Evolutionary conservation across 2,329 filamentous ascomycete species (phyloP).

Genomic region (Proliferodiscus dingleyae): DNA sequence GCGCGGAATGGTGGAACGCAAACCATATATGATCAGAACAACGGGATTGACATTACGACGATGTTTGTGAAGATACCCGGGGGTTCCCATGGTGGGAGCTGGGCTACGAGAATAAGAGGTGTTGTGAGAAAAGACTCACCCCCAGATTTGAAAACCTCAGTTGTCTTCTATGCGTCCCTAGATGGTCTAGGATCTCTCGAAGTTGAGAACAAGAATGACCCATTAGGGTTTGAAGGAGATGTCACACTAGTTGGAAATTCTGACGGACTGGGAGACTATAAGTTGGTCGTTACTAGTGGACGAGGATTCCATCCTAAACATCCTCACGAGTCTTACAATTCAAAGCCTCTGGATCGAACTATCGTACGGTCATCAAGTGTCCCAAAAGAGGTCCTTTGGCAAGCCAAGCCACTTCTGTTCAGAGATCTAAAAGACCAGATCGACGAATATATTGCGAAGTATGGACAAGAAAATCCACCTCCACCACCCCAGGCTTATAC

Average conservation of each 20-base stretch:
- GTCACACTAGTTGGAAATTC: constrained; percentile 69
- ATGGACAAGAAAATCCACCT: constrained; percentile 62
- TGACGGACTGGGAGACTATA: constrained; percentile 70
- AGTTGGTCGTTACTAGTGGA: constrained; percentile 70
- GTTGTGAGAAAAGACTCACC: constrained; percentile 66
- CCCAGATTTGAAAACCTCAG: constrained; percentile 63
- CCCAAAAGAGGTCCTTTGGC: constrained; percentile 71
- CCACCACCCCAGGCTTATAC: constrained; percentile 85
- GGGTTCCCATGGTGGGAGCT: constrained; percentile 79
- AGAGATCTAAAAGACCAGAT: constrained; percentile 58
- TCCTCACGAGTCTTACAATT: constrained; percentile 60
- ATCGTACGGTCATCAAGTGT: constrained; percentile 67
- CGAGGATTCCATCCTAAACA: constrained; percentile 55
- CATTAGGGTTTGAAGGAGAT: constrained; percentile 50
- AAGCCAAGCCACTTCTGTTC: constrained; percentile 68
- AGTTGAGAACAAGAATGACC: constrained; percentile 50
- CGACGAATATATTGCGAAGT: constrained; percentile 53
- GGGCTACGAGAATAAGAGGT: constrained; percentile 85
- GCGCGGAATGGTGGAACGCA: constrained; percentile 81
- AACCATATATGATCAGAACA: constrained; percentile 84
- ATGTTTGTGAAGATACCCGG: constrained; percentile 92
- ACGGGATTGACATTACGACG: constrained; percentile 85
- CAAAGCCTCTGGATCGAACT: constrained; percentile 71
- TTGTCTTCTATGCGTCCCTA: constrained; percentile 77
- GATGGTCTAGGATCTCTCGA: constrained; percentile 69